phyloP scores from a whole-genome alignment of 2,329 filamentous ascomycete species.

The Ascocoryne sarcoides region DNA sequence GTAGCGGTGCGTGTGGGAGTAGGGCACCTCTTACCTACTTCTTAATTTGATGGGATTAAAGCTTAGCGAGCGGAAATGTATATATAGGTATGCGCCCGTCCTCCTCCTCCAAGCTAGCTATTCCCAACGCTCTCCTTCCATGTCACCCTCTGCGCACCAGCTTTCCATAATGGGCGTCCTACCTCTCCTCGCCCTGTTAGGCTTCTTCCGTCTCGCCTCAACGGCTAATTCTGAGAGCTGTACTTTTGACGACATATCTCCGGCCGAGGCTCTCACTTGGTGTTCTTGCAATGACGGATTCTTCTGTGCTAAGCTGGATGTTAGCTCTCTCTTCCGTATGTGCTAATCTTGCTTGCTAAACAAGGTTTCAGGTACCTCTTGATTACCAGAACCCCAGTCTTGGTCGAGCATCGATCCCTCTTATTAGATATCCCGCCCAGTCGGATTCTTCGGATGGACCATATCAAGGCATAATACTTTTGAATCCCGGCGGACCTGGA shows the following conservation, averaged over 20 bases:
- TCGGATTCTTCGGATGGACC: conserved; percentile 6
- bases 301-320: conserved; percentile 17
- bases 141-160: too few species aligned
- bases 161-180: not conserved
- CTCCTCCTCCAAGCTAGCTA: too few species aligned
- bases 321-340: not conserved
- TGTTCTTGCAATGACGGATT: conserved; percentile 15
- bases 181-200: not conserved
- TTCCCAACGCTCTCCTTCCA: too few species aligned
- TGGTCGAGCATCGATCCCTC: conserved; percentile 4
- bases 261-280: conserved; percentile 11
- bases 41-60: too few species aligned
- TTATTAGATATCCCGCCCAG: conserved; percentile 7
- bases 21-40: too few species aligned
- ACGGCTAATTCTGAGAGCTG: not conserved
- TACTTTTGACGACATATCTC: conserved; percentile 6
- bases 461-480: conserved; percentile 8
- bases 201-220: not conserved
- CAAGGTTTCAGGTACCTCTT: conserved; percentile 5
- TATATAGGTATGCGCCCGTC: too few species aligned
- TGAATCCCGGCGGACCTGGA: conserved; percentile 38
- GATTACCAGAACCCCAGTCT: conserved; percentile 3
- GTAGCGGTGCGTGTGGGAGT: too few species aligned
- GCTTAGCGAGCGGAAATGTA: too few species aligned
- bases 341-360: too few species aligned